Evolutionary conservation across 148 eudicot genomes (phyloP), one percentile per base, ranked within the genome.

Genomic region (Linanthus parryae): DNA sequence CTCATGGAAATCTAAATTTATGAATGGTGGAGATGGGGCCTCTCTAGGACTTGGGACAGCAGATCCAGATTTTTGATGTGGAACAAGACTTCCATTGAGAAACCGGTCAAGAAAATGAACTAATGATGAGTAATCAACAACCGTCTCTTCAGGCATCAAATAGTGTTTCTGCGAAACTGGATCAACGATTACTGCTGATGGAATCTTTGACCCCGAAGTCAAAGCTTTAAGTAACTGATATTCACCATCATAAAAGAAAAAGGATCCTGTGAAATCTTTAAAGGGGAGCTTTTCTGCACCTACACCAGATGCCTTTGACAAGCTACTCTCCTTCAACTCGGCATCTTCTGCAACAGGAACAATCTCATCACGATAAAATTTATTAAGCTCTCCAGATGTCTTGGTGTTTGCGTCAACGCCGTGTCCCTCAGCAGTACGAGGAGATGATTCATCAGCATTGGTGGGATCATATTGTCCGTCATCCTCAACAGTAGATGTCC

Each of bases 1-100:
- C 65, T 78, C 92, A 53, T 65, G 92, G 71, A 90, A 90, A 68
- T 90, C 88, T 51, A 75, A 73, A 78, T 83, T 90, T 36, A 85
- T 86, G 64, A 90, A 85, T 33, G 97, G 97, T 25, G 95, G 95
- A 17, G 29, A 63, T 56, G 73, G 73, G 55, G 66, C 65, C 60
- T 78, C 73, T 46, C 62, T 66, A 35, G 68, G 45, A 45, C 61
- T 57, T 49, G 53, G 65, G 62, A 66, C 65, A 19, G 22, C 56
- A 62, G 74, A 57, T 46, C 71, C 77, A 21, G 86, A 78, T 46
- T 70, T 81, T 50, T 70, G 82, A 73, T 73, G 74, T 14, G 97
- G 86, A 63, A 35, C 46, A 57, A 90, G 82, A 67, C 76, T 76
- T 62, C 88, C 92, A 72, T 76, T 73, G n/a, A 65, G 67, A 75